These are phyloP conservation scores for Clarireedia hainanense DNA, from an alignment of 2,329 filamentous ascomycete genomes.

Conservation along the genomic window DNA sequence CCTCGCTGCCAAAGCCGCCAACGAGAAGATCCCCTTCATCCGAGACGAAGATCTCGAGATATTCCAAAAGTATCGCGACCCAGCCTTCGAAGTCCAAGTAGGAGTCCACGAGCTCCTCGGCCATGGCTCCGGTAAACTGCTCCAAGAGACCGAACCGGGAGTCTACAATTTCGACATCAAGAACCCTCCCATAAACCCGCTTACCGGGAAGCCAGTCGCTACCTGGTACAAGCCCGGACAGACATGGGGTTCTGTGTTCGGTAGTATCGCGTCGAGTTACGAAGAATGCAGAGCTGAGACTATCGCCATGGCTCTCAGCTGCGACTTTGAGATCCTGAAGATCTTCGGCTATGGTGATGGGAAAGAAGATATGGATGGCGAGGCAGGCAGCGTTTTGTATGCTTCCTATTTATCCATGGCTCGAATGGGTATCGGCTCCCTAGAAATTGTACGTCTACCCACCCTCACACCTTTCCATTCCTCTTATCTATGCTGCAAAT, in stretches of 20 bases:
- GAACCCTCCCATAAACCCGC: conserved; percentile 73
- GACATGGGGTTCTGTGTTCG: conserved; percentile 91
- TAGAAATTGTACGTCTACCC: conserved; percentile 56
- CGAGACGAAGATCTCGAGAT: conserved; percentile 66
- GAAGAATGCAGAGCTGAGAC: conserved; percentile 94
- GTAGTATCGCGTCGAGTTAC: conserved; percentile 77
- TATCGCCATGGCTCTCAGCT: conserved; percentile 84
- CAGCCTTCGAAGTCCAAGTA: conserved; percentile 90
- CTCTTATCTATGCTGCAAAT: background rate
- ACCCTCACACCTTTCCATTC: background rate
- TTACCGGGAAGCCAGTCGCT: conserved; percentile 68
- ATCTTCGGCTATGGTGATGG: conserved; percentile 91
- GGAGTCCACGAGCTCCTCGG: conserved; percentile 85
- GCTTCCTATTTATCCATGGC: conserved; percentile 90
- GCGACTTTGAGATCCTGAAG: conserved; percentile 79
- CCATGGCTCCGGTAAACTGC: conserved; percentile 86
- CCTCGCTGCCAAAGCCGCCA: conserved; percentile 79
- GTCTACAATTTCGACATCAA: conserved; percentile 81
- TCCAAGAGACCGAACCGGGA: conserved; percentile 79
- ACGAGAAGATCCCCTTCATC: conserved; percentile 91
- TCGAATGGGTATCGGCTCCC: conserved; percentile 75
- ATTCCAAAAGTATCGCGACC: conserved; percentile 76
- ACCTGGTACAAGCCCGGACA: conserved; percentile 93
- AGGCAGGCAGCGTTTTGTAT: conserved; percentile 82
- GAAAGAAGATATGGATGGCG: conserved; percentile 58